Evolutionary conservation across 345 rosid species (phyloP).

Genomic region (Aethionema arabicum): DNA sequence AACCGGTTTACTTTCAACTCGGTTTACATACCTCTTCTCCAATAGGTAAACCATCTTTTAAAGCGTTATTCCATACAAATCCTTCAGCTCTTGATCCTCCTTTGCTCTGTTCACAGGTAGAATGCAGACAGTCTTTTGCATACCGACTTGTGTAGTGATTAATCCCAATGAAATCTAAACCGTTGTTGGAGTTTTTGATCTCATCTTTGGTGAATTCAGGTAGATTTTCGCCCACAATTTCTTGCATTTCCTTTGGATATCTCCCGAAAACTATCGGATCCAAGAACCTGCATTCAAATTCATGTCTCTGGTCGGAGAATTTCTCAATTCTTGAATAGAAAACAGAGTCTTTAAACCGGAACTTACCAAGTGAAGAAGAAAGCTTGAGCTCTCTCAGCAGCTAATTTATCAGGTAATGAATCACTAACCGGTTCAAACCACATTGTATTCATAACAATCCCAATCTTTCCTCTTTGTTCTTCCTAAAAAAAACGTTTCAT

Average conservation of each 20-base stretch:
- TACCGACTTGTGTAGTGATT: conserved; percentile 67
- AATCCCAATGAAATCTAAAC: conserved; percentile 64
- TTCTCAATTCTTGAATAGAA: neutral
- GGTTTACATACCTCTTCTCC: conserved; percentile 50
- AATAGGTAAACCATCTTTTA: conserved; percentile 44
- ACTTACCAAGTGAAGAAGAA: conserved; percentile 63
- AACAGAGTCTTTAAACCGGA: neutral
- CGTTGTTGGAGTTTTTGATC: conserved; percentile 35
- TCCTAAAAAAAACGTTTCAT: conserved; percentile 31
- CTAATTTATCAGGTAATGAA: conserved; percentile 48
- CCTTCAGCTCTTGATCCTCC: conserved; percentile 58
- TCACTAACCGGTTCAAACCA: conserved; percentile 65
- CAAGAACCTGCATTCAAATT: conserved; percentile 49
- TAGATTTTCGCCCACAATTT: conserved; percentile 45
- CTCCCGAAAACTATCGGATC: conserved; percentile 59
- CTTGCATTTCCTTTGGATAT: conserved; percentile 58
- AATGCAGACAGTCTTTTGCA: conserved; percentile 53
- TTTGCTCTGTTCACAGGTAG: conserved; percentile 49
- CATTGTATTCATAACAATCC: conserved; percentile 52
- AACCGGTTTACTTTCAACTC: neutral
- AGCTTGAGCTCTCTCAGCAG: conserved; percentile 61
- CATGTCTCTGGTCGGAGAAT: neutral
- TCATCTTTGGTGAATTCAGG: conserved; percentile 54
- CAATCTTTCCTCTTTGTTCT: conserved; percentile 57
- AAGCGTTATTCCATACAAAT: conserved; percentile 36